A percentile compares a stretch with the other conserved stretches of the same genome.
Evolutionary conservation across 176 grass and related monocot species (phyloP).

Genomic region (Bromus sterilis): DNA sequence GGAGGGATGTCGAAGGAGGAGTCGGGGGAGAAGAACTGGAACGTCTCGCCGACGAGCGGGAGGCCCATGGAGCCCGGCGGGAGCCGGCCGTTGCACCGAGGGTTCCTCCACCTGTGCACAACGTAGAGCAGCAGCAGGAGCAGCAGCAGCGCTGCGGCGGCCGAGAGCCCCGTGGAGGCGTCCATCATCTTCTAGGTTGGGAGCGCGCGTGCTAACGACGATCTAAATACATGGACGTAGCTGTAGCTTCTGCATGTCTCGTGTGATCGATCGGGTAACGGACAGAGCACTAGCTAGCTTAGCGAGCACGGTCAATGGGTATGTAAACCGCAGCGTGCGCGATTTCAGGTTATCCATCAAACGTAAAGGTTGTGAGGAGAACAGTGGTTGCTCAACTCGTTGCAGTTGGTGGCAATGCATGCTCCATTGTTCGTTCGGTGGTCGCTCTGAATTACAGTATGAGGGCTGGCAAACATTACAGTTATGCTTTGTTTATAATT

Average conservation of each 20-base stretch:
- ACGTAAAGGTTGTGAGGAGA: slow-evolving; percentile 34
- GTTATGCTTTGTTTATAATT: too few species aligned
- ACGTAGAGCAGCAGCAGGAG: slow-evolving; percentile 18
- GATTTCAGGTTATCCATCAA: slow-evolving; percentile 1
- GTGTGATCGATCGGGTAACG: background rate
- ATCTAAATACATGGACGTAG: background rate
- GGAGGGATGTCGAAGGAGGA: slow-evolving; percentile 37
- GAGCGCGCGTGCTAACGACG: background rate
- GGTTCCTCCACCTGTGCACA: slow-evolving; percentile 43
- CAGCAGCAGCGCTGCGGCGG: background rate
- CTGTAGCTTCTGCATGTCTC: background rate
- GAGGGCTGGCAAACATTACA: too few species aligned
- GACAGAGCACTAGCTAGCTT: background rate
- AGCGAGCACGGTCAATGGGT: background rate
- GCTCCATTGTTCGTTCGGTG: background rate
- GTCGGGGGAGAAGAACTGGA: slow-evolving; percentile 63
- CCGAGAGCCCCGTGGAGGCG: background rate
- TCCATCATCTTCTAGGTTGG: background rate
- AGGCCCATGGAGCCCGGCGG: slow-evolving; percentile 70
- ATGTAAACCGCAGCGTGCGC: background rate
- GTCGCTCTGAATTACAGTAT: background rate
- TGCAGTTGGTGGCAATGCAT: background rate
- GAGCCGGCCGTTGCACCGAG: slow-evolving; percentile 33
- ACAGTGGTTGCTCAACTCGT: background rate
- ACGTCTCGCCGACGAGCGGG: slow-evolving; percentile 55